A percentile compares a stretch with the other conserved stretches of the same genome.
Evolutionary conservation across 345 rosid genomes (phyloP).

Genomic region (Cardiospermum halicacabum): DNA sequence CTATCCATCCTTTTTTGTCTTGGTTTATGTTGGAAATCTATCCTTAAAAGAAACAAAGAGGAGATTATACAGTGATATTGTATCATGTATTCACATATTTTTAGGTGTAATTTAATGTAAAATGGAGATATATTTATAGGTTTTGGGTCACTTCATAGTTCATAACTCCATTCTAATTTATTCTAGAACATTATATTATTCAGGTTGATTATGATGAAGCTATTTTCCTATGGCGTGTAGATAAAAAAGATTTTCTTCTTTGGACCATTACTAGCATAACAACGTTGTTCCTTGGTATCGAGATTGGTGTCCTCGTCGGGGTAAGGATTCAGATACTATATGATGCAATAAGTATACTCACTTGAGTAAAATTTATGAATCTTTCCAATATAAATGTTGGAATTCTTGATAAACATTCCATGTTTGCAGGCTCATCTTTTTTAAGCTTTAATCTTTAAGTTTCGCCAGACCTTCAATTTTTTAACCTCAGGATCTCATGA

Average conservation of each 20-base stretch:
- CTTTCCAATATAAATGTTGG: not conserved
- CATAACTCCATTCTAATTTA: not conserved
- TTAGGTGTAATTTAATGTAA: not conserved
- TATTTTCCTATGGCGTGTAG: slow-evolving; percentile 90
- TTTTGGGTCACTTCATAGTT: not conserved
- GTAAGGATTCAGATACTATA: slow-evolving; percentile 40
- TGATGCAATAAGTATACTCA: not conserved
- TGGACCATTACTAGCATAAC: slow-evolving; percentile 78
- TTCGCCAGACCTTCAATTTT: not conserved
- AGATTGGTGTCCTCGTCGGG: slow-evolving; percentile 97
- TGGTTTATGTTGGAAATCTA: not conserved
- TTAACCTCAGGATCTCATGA: slow-evolving; percentile 10
- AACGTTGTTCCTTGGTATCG: slow-evolving; percentile 91
- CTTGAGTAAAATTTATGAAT: not conserved
- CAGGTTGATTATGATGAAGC: slow-evolving; percentile 98
- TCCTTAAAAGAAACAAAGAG: not conserved
- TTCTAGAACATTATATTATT: slow-evolving; percentile 21
- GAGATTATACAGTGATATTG: not conserved
- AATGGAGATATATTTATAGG: not conserved
- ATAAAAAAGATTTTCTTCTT: slow-evolving; percentile 94
- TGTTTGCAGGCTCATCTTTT: not conserved
- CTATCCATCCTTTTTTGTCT: not conserved
- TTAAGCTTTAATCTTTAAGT: not conserved
- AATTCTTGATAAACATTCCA: not conserved
- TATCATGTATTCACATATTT: not conserved